Conservation (phyloP, 352 stramenopile species). For the Pythium phragmiticola region DNA sequence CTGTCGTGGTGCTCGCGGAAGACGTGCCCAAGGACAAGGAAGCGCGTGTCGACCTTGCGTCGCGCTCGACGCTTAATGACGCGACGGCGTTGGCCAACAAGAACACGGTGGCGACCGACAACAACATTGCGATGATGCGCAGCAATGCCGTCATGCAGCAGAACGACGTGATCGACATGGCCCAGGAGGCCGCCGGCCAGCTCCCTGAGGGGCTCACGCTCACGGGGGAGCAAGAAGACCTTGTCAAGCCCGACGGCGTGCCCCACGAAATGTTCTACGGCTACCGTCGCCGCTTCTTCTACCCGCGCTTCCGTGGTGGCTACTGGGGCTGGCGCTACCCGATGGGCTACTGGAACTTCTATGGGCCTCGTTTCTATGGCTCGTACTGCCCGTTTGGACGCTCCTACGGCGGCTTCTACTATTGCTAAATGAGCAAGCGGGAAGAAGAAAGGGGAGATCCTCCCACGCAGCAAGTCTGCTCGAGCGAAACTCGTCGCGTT, state of each 20-base stretch:
- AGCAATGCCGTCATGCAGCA: constrained; percentile 17
- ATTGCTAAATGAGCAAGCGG: constrained; percentile 28
- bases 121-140: constrained; percentile 23
- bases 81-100: constrained; percentile 23
- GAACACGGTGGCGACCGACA: constrained; percentile 19
- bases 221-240: constrained; percentile 19
- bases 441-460: no score
- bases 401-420: constrained; percentile 40
- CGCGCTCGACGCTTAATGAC: constrained; percentile 18
- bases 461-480: not conserved
- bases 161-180: constrained; percentile 17
- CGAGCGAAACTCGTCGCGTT: not conserved
- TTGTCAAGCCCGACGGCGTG: constrained; percentile 12
- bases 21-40: constrained; percentile 2
- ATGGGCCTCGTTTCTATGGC: constrained; percentile 32
- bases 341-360: constrained; percentile 39
- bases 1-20: constrained; percentile 4
- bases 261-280: constrained; percentile 22
- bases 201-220: constrained; percentile 6
- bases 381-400: constrained; percentile 32
- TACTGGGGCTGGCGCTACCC: constrained; percentile 46
- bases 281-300: constrained; percentile 33
- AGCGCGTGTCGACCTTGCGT: constrained; percentile 6
- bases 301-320: constrained; percentile 29
- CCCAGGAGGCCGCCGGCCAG: not conserved